Evolutionary conservation across 495 filamentous ascomycete species (phyloP), one percentile per base, ranked within the genome.

Genomic region (Diplogelasinospora grovesii): DNA sequence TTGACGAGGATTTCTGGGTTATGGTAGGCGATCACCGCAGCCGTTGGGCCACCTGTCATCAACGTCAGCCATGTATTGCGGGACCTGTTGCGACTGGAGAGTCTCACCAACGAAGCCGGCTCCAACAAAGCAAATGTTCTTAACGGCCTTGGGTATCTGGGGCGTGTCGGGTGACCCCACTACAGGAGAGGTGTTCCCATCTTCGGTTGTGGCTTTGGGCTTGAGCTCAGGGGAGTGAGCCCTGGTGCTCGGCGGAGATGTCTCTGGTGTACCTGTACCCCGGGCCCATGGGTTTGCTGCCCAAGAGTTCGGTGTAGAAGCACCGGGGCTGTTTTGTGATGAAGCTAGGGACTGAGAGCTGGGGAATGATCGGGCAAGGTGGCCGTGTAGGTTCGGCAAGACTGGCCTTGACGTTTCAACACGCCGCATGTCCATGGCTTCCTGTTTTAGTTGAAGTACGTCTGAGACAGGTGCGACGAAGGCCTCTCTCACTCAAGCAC

Each of bases 21-120:
- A 35, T 85, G 74, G 46, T 74, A 72, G 11, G 85, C 85, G 26
- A 87, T 80, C 22, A 89, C 70, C 16, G 84, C 81, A 24, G 81
- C 80, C 3, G 85, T 86, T 22, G 85, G 85, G 2, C 83, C 85
- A 38, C 85, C 85, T 81, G 51, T 35, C 14, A 15, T 13, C 8
- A 9, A 11, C n/a, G n/a, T 5, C 21, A 25, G 16, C 22, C 27
- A 16, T 9, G 21, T 29, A 9, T 28, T 27, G 19, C 6, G 24
- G n/a, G n/a, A n/a, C n/a, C n/a, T n/a, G n/a, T n/a, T n/a, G n/a
- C n/a, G n/a, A n/a, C 18, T 4, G 8, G 16, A 8, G 6, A 15
- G 14, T 46, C 52, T 24, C 52, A 65, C 57, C 54, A 15, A 60
- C 51, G 27, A 59, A 58, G 13, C 60, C 57, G 0, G 58, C 57